Percentiles rank a stretch among this genome's conserved stretches.
phyloP scores from a whole-genome alignment of 2,329 filamentous ascomycete genomes.

The Coniochaeta pulveracea region DNA sequence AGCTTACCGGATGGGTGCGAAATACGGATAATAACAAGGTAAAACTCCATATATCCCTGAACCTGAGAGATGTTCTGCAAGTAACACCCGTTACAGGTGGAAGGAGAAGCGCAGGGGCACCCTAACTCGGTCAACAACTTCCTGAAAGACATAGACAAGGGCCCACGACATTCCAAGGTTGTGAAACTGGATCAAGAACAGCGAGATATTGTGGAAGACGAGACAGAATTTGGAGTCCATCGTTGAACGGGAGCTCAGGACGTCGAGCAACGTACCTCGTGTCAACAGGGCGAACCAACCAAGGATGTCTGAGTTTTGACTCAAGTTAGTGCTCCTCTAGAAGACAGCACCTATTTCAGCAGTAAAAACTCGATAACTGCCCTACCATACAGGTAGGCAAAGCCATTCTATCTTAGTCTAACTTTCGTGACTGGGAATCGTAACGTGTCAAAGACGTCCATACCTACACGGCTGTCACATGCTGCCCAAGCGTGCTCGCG shows the following conservation, averaged over 20 bases:
- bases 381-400: too few species aligned
- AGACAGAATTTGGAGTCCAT: conserved; percentile 52
- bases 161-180: conserved; percentile 63
- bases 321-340: too few species aligned
- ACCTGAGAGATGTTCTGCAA: conserved; percentile 4
- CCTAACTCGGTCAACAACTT: conserved; percentile 55
- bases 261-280: too few species aligned
- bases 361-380: too few species aligned
- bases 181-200: conserved; percentile 61
- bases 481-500: too few species aligned
- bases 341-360: too few species aligned
- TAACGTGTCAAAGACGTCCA: too few species aligned
- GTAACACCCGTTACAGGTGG: conserved; percentile 47
- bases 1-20: conserved; percentile 49
- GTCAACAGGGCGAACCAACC: too few species aligned
- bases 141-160: conserved; percentile 62
- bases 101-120: conserved; percentile 77
- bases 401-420: too few species aligned
- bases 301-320: too few species aligned
- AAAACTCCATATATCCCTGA: conserved; percentile 4
- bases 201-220: conserved; percentile 52
- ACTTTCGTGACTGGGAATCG: too few species aligned
- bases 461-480: too few species aligned
- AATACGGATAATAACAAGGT: conserved; percentile 48
- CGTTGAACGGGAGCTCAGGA: conserved; percentile 18